These are phyloP conservation scores for Penicillium canariense DNA, from an alignment of 495 filamentous ascomycete genomes.

Conservation along the genomic window DNA sequence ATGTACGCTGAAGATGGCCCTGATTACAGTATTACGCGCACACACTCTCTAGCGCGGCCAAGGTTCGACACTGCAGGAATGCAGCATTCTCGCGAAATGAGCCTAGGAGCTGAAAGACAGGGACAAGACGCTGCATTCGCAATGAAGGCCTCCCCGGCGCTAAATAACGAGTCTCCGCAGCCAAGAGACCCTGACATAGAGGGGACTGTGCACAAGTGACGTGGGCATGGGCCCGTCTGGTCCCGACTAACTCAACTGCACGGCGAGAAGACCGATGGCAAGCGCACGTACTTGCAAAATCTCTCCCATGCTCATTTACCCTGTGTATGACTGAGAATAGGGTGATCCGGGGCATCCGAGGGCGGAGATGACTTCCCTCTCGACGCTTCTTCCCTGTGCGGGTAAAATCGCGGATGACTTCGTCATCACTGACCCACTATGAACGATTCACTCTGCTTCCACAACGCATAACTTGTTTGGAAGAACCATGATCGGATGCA, in stretches of 20 bases:
- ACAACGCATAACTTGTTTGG: no score
- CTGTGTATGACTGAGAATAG: background rate
- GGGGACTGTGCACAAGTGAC: background rate
- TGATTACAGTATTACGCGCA: background rate
- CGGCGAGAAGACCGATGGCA: no score
- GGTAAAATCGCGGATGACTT: no score
- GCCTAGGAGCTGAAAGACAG: background rate
- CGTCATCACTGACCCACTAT: no score
- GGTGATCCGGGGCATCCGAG: background rate
- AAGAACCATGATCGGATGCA: no score
- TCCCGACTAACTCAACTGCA: no score
- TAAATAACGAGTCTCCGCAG: background rate
- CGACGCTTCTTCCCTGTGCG: background rate
- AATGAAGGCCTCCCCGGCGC: background rate
- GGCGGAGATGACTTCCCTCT: slow-evolving; percentile 7
- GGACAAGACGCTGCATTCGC: background rate
- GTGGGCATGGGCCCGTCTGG: background rate
- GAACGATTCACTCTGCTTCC: no score
- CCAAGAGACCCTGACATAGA: background rate
- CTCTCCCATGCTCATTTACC: background rate
- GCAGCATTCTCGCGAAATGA: background rate
- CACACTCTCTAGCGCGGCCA: background rate
- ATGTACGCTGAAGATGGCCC: background rate
- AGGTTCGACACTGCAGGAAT: background rate
- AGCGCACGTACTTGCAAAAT: no score